phyloP scores from a whole-genome alignment of 306 rosid genomes.

The Ormosia semicastrata region DNA sequence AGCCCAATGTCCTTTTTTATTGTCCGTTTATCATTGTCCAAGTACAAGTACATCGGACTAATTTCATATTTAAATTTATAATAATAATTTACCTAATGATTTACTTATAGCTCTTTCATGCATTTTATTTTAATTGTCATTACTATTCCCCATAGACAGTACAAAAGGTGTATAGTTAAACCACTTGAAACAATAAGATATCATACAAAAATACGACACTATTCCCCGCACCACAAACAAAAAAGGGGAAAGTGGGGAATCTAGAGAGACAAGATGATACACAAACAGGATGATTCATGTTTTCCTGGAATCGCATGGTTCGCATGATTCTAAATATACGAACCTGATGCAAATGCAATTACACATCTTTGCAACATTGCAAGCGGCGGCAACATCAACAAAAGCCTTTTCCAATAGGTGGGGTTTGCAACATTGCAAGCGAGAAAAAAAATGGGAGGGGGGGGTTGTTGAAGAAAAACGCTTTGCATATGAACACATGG shows the following conservation, averaged over 20 bases:
- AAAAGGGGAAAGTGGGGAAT: conserved; percentile 3
- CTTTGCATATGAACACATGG: conserved; percentile 38
- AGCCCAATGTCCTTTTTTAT: neutral
- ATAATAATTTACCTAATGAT: neutral
- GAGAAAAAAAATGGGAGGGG: neutral
- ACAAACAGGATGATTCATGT: conserved; percentile 26
- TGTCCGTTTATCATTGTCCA: neutral
- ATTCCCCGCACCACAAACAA: conserved; percentile 25
- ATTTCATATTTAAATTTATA: neutral
- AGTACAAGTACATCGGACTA: neutral
- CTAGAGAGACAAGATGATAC: conserved; percentile 28
- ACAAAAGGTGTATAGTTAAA: conserved; percentile 20
- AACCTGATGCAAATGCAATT: conserved; percentile 30
- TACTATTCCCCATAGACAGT: neutral
- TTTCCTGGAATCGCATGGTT: conserved; percentile 26
- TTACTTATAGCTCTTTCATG: neutral
- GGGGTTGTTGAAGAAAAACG: neutral
- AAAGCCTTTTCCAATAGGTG: neutral
- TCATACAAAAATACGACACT: conserved; percentile 21
- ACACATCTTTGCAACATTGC: conserved; percentile 21
- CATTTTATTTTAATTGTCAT: neutral
- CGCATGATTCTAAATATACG: conserved; percentile 26
- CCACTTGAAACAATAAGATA: conserved; percentile 21
- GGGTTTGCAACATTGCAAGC: neutral
- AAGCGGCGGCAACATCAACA: neutral